Evolutionary conservation across 2,329 filamentous ascomycete species (phyloP), one percentile per base, ranked within the genome.

Genomic region (Pseudogymnoascus sp.): DNA sequence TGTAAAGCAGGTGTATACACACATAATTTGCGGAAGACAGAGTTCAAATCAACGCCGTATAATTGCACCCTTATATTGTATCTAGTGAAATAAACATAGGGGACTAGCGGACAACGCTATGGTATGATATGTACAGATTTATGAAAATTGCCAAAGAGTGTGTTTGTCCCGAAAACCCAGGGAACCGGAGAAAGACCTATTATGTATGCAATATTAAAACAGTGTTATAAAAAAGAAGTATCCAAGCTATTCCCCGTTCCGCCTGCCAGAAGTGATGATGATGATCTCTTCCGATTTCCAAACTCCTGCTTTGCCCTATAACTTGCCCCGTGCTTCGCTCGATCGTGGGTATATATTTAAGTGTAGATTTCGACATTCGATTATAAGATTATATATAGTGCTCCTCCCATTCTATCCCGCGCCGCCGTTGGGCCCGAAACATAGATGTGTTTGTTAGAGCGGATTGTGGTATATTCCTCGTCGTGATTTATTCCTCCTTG

Each of bases 321-420:
- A 56, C 50, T 56, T 56, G 28, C 50, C 50, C 50, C 28, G 28
- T 56, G 25, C n/a, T 6, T 34, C 50, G 50, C 50, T 56, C 50
- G 50, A 56, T 56, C 50, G 28, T 56, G 50, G 50, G 50, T 56
- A 56, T 56, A 56, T 56, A 56, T 56, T 11, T 56, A 36, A 56
- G 46, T 56, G 50, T 56, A 56, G 50, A 56, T 56, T 56, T 56
- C 50, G 50, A 56, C 28, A 56, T 56, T 56, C 28, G 50, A 56
- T 56, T 56, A 56, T 56, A 53, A 53, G 46, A 56, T 56, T 56
- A 56, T 56, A 36, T 56, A 56, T 56, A 28, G 11, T 46, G 11
- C 23, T 56, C 50, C 10, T 34, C 16, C 28, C 50, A 56, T 21
- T 56, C 1, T 56, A 34, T 18, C n/a, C n/a, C 28, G n/a, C 6